phyloP scores from a whole-genome alignment of 2,329 filamentous ascomycete genomes.

The Seiridium cupressi region DNA sequence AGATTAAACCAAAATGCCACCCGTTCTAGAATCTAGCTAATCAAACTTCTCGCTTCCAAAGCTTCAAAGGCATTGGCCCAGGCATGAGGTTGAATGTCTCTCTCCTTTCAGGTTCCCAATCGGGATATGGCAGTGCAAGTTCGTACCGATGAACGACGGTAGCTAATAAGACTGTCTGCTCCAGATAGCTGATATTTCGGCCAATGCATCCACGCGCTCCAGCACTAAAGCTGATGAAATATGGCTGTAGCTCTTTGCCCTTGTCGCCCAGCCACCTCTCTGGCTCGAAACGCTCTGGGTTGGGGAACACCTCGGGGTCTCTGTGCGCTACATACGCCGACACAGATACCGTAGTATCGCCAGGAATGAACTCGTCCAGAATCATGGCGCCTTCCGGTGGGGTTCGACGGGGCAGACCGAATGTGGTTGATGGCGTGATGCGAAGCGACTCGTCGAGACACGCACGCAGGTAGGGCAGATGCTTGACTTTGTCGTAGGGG shows the following conservation, averaged over 20 bases:
- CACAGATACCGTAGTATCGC: conserved; percentile 40
- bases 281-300: conserved; percentile 35
- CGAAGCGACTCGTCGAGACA: conserved; percentile 50
- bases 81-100: conserved; percentile 23
- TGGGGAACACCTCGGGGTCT: conserved; percentile 32
- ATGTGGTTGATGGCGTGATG: conserved; percentile 35
- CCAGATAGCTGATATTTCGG: conserved; percentile 37
- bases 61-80: conserved; percentile 22
- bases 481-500: conserved; percentile 47
- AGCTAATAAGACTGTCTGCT: conserved; percentile 43
- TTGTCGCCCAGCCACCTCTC: conserved; percentile 40
- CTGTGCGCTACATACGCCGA: conserved; percentile 38
- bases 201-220: conserved; percentile 21
- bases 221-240: conserved; percentile 35
- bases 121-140: conserved; percentile 27
- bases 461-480: conserved; percentile 50
- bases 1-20: not conserved
- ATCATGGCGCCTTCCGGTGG: conserved; percentile 41
- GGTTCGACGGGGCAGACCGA: conserved; percentile 41
- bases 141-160: conserved; percentile 41
- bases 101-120: conserved; percentile 22
- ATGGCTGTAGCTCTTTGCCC: conserved; percentile 34
- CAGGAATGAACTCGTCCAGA: conserved; percentile 41
- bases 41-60: conserved; percentile 17
- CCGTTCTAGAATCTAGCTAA: not conserved